These are phyloP conservation scores for Chondrus crispus DNA, from an alignment of 23 red algal genomes.

Conservation along the genomic window DNA sequence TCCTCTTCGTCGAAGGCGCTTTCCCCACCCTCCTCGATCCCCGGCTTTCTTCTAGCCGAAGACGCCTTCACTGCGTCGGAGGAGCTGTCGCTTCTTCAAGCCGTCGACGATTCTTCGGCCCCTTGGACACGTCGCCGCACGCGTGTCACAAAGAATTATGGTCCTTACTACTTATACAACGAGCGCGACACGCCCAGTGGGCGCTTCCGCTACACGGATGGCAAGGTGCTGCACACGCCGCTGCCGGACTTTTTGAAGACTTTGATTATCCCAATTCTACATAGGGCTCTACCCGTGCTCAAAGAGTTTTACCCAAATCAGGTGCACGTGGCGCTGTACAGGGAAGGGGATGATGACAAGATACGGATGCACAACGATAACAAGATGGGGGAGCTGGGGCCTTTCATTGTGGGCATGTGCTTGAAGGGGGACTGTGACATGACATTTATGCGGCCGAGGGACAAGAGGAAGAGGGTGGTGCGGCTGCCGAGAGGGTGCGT, in stretches of 20 bases:
- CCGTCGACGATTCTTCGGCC: slow-evolving; percentile 43
- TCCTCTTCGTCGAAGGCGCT: background rate
- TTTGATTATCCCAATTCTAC: slow-evolving; percentile 35
- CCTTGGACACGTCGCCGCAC: slow-evolving; percentile 54
- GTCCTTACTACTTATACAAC: slow-evolving; percentile 60
- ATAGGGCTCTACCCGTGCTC: slow-evolving; percentile 25
- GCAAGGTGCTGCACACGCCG: slow-evolving; percentile 40
- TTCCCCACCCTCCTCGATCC: background rate
- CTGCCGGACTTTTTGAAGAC: slow-evolving; percentile 41
- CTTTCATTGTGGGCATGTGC: slow-evolving; percentile 67
- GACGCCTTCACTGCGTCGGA: slow-evolving; percentile 43
- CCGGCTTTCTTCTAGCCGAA: slow-evolving; percentile 39
- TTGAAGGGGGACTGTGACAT: slow-evolving; percentile 49
- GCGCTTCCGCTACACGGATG: slow-evolving; percentile 48
- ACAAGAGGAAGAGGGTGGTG: slow-evolving; percentile 24
- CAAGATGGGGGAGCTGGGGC: slow-evolving; percentile 66
- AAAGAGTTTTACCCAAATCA: slow-evolving; percentile 51
- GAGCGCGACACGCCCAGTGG: slow-evolving; percentile 31
- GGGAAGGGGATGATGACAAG: slow-evolving; percentile 16
- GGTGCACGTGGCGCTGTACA: slow-evolving; percentile 62
- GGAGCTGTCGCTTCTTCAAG: slow-evolving; percentile 35
- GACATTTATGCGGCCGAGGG: slow-evolving; percentile 51
- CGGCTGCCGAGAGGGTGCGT: slow-evolving; percentile 48
- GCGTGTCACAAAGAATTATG: slow-evolving; percentile 64
- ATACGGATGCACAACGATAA: slow-evolving; percentile 79